Base-by-base conservation (phyloP, 306 rosid species). In the Gastrolobium bilobum region DNA sequence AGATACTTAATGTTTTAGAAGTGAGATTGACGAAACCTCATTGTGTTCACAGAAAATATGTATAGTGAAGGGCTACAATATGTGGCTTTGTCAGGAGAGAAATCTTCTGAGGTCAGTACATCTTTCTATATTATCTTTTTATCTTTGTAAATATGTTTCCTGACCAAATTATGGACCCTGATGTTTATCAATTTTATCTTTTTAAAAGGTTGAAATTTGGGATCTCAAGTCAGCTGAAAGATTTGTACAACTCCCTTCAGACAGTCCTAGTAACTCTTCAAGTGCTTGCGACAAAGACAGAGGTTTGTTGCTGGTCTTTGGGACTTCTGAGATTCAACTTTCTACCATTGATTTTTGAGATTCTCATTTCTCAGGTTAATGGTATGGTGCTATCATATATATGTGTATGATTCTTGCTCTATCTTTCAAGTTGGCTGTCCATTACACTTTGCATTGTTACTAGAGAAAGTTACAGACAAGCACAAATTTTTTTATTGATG, bases 161-260 rank as follows among this genome's bases (percentile, higher is more conserved):
- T 40, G 33, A 44, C 30, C 71, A 78, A 61, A 47, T 42, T 54
- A 54, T 46, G 67, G 70, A 30, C 50, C 39, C 34, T 5, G 53
- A 65, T 66, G 68, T 81, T 81, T 48, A 80, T 74, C 31, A 31
- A 13, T 70, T 75, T 72, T 72, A 47, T 75, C 78, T 48, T 80
- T 74, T 64, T 71, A 82, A 14, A 85, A 95, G 99, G 96, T 93
- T 85, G 98, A 90, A 82, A 85, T 95, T 83, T 95, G 98, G 99
- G 99, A 95, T 89, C 94, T 93, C 50, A 87, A 84, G 81, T 84
- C 96, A 20, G 90, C 86, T 70, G 88, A 92, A 77, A 91, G 82
- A 89, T 77, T 84, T 74, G 82, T 71, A 34, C 88, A 48, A 37
- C 83, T 95, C 38, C 90, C 96, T 85, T 79, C 88, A 71, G 86